phyloP scores from a whole-genome alignment of 1,139 yeast species.

The Wickerhamomyces sp. region DNA sequence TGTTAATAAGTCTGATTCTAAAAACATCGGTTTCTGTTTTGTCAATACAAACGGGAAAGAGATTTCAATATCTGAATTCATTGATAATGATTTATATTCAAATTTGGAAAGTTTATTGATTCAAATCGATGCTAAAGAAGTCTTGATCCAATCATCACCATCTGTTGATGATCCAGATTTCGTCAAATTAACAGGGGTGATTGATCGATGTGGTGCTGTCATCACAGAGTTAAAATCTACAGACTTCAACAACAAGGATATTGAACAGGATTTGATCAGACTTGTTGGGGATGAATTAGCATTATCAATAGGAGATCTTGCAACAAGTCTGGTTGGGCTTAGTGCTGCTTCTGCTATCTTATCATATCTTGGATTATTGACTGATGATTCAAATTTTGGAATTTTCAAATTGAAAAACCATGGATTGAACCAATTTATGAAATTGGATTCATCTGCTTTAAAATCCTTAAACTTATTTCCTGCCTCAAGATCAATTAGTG shows the following conservation, averaged over 20 bases:
- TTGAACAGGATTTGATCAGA: constrained; percentile 70
- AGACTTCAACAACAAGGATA: constrained; percentile 45
- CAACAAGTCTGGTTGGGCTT: constrained; percentile 34
- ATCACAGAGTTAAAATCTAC: constrained; percentile 54
- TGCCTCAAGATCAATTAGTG: constrained; percentile 35
- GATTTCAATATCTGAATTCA: constrained; percentile 73
- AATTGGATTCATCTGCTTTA: constrained; percentile 84
- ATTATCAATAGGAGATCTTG: constrained; percentile 52
- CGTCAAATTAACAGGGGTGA: constrained; percentile 50
- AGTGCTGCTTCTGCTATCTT: constrained; percentile 61
- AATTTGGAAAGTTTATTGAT: constrained; percentile 81
- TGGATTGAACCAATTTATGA: constrained; percentile 73
- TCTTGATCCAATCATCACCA: constrained; percentile 50
- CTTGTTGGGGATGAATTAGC: constrained; percentile 51
- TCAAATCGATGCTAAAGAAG: constrained; percentile 87
- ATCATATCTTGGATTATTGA: constrained; percentile 56
- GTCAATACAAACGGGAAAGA: constrained; percentile 66
- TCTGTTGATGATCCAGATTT: constrained; percentile 37
- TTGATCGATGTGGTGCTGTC: constrained; percentile 73
- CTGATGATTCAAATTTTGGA: constrained; percentile 50
- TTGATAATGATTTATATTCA: constrained; percentile 82
- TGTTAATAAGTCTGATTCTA: constrained; percentile 39
- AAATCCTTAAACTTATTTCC: constrained; percentile 87
- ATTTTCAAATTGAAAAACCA: constrained; percentile 55
- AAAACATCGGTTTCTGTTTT: constrained; percentile 71